Conservation (phyloP, 208 protist genomes). For the Leishmania braziliensis region DNA sequence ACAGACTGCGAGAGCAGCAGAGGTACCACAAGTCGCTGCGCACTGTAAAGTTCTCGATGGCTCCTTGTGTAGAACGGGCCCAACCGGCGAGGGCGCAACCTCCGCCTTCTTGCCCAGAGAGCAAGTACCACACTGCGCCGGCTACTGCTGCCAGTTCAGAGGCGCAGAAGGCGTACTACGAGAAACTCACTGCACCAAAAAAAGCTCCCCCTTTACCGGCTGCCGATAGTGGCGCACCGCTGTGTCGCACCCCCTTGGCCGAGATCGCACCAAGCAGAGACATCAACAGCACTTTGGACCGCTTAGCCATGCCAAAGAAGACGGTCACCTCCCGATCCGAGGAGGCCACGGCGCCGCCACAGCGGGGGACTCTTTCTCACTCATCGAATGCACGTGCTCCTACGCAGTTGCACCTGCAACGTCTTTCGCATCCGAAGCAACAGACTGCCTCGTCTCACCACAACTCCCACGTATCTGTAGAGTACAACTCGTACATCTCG, state of each 20-base stretch:
- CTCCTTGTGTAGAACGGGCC: background rate
- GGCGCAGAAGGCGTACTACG: conserved; percentile 14
- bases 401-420: conserved; percentile 19
- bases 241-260: background rate
- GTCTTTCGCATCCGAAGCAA: conserved; percentile 34
- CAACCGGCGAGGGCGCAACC: background rate
- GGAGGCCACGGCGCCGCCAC: background rate
- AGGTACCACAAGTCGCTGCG: background rate
- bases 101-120: background rate
- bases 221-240: background rate
- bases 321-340: background rate
- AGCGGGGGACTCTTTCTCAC: background rate
- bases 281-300: conserved; percentile 17
- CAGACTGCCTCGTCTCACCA: background rate
- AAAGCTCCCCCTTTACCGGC: background rate
- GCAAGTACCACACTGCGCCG: background rate
- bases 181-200: conserved; percentile 29
- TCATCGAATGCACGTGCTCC: background rate
- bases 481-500: conserved; percentile 2
- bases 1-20: conserved; percentile 10
- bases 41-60: background rate
- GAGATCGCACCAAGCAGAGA: background rate
- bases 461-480: conserved; percentile 2
- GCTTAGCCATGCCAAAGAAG: conserved; percentile 18
- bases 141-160: background rate